Evolutionary conservation across 805 yeast species (phyloP), one percentile per base, ranked within the genome.

Genomic region (Maudiozyma barnettii): DNA sequence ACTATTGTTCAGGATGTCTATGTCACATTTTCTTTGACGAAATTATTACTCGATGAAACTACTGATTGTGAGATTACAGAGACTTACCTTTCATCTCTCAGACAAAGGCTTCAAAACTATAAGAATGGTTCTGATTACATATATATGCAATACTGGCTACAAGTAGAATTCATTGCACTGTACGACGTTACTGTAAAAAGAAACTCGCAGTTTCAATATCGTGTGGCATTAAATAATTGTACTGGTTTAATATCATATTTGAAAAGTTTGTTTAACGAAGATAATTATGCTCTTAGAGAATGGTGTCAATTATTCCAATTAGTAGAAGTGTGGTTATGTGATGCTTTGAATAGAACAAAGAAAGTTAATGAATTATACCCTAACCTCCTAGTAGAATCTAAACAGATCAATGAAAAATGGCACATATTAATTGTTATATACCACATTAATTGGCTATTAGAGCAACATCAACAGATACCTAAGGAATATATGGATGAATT

Each of bases 1-100:
- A 48, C 64, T 1, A 39, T 60, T 16, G 62, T 56, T 29, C 61
- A 61, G 31, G 65, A 61, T 43, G 50, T 56, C 1, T 45, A 57
- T 5, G 50, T 62, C 1, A 53, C 65, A 0, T 41, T 62, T 23
- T 59, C 59, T 26, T 49, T 69, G 44, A 51, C 55, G 7, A 51
- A 55, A 20, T 42, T 66, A 4, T 50, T 60, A 16, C 42, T 66
- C 4, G 54, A 64, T 1, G 63, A 65, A 45, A 67, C 71, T 3
- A 45, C 54, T 12, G 55, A 59, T 41, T 43, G 51, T 20, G 65
- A 63, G 22, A 39, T 59, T 18, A 66, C 64, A 2, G 66, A 62
- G 49, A 51, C 47, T 20, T 59, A 58, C 43, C 40, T 63, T 9
- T 56, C 59, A 2, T 47, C 60, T 14, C 44, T 58, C 31, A 51